Percentiles rank a stretch among this genome's conserved stretches.
phyloP scores from a whole-genome alignment of 768 basidiomycete species.

The Macrocybe gigantea region DNA sequence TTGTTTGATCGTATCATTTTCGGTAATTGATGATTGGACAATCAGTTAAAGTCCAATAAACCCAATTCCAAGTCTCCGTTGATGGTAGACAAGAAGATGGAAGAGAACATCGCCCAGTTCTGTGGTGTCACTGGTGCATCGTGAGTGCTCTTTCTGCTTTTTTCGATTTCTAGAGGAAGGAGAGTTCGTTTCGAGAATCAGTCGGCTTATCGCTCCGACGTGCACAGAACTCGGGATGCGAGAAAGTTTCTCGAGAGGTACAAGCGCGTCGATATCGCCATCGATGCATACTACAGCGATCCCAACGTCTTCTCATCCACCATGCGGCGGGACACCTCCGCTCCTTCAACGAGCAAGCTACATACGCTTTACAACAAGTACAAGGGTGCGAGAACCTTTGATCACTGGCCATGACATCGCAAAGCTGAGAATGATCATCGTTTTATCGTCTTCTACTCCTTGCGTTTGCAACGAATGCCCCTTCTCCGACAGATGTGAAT shows the following conservation, averaged over 20 bases:
- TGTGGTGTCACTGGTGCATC: constrained; percentile 62
- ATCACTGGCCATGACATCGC: too few relatives aligned
- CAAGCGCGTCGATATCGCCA: constrained; percentile 64
- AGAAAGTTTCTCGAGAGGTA: constrained; percentile 64
- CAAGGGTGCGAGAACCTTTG: constrained; percentile 39
- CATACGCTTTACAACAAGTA: constrained; percentile 59
- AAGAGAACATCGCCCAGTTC: constrained; percentile 52
- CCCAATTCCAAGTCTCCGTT: not conserved
- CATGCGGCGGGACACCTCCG: constrained; percentile 16
- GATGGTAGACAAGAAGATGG: constrained; percentile 40
- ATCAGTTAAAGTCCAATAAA: constrained; percentile 7
- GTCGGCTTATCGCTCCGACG: constrained; percentile 17
- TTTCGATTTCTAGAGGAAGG: too few relatives aligned
- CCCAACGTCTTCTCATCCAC: constrained; percentile 27
- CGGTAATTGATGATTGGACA: constrained; percentile 1
- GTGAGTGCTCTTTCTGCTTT: constrained; percentile 34
- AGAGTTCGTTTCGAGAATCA: constrained; percentile 6
- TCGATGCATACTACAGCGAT: constrained; percentile 69
- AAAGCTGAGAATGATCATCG: not conserved
- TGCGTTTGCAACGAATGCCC: too few relatives aligned
- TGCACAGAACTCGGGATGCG: constrained; percentile 49
- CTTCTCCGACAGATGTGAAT: constrained; percentile 41
- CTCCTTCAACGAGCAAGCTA: constrained; percentile 50
- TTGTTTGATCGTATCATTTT: not conserved
- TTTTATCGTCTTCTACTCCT: too few relatives aligned